phyloP scores from a whole-genome alignment of 2,329 filamentous ascomycete genomes.

The Hymenoscyphus linearis region DNA sequence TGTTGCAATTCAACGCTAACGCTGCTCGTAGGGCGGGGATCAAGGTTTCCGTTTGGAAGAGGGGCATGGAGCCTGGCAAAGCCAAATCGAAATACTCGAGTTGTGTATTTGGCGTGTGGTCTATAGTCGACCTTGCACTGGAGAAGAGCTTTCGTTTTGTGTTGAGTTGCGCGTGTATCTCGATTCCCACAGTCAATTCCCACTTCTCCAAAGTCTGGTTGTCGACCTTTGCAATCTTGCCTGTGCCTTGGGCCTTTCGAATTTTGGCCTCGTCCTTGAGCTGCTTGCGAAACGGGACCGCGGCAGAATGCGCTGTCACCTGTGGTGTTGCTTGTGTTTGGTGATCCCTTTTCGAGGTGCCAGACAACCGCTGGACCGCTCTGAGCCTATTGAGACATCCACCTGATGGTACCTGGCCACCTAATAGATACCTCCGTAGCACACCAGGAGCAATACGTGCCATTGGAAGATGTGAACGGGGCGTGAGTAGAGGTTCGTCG shows the following conservation, averaged over 20 bases:
- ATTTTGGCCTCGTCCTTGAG: constrained; percentile 62
- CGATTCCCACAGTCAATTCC: constrained; percentile 93
- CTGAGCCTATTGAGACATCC: constrained; percentile 25
- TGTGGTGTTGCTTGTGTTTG: constrained; percentile 13
- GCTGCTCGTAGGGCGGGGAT: constrained; percentile 89
- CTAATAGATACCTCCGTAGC: constrained; percentile 30
- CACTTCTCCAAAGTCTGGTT: constrained; percentile 52
- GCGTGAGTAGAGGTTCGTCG: not conserved
- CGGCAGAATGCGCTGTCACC: constrained; percentile 7
- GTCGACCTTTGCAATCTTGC: constrained; percentile 31
- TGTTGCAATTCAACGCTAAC: constrained; percentile 71
- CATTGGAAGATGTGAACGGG: constrained; percentile 18
- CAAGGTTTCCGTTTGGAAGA: constrained; percentile 76
- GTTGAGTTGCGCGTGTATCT: constrained; percentile 95
- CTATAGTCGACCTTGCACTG: constrained; percentile 56
- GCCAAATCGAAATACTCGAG: constrained; percentile 85
- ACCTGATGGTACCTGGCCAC: constrained; percentile 22
- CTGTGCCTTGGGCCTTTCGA: constrained; percentile 34
- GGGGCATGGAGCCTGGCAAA: constrained; percentile 81
- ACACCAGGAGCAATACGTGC: constrained; percentile 22
- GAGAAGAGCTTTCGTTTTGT: constrained; percentile 89
- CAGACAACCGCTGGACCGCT: not conserved
- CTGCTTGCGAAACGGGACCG: constrained; percentile 60
- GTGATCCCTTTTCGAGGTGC: constrained; percentile 1
- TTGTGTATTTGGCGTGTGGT: constrained; percentile 73